These are phyloP conservation scores for Sarocladiaceae sp. DNA, from an alignment of 2,329 filamentous ascomycete species.

Conservation along the genomic window DNA sequence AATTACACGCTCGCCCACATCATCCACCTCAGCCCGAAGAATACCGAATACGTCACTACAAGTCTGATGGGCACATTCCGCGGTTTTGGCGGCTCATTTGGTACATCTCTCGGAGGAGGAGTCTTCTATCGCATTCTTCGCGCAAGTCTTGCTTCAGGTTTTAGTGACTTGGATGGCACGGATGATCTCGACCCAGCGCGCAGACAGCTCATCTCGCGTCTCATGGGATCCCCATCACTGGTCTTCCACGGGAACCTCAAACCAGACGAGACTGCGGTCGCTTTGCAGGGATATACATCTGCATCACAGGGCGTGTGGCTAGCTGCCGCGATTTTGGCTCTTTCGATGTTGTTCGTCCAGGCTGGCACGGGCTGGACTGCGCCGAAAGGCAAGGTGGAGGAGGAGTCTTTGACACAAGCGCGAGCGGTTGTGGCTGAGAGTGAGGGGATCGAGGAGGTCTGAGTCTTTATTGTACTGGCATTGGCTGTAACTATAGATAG, in stretches of 20 bases:
- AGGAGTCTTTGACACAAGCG: constrained; percentile 36
- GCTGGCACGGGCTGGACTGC: constrained; percentile 47
- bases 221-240: constrained; percentile 47
- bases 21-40: constrained; percentile 63
- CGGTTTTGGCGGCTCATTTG: constrained; percentile 77
- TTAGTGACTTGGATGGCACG: constrained; percentile 41
- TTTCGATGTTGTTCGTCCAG: constrained; percentile 43
- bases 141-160: constrained; percentile 51
- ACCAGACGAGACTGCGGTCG: constrained; percentile 37
- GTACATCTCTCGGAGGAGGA: constrained; percentile 74
- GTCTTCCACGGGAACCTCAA: constrained; percentile 40
- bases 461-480: background rate
- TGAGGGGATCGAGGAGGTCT: constrained; percentile 28
- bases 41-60: constrained; percentile 70
- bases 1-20: constrained; percentile 82
- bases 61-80: constrained; percentile 76
- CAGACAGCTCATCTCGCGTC: constrained; percentile 36
- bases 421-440: constrained; percentile 21
- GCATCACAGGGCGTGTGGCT: constrained; percentile 43
- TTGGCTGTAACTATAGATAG: too few species aligned
- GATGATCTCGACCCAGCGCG: constrained; percentile 27
- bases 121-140: constrained; percentile 63
- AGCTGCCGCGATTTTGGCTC: constrained; percentile 38
- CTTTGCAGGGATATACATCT: constrained; percentile 42
- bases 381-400: constrained; percentile 49